Base-by-base conservation (phyloP, 495 filamentous ascomycete genomes). In the Annulohypoxylon bovei region DNA sequence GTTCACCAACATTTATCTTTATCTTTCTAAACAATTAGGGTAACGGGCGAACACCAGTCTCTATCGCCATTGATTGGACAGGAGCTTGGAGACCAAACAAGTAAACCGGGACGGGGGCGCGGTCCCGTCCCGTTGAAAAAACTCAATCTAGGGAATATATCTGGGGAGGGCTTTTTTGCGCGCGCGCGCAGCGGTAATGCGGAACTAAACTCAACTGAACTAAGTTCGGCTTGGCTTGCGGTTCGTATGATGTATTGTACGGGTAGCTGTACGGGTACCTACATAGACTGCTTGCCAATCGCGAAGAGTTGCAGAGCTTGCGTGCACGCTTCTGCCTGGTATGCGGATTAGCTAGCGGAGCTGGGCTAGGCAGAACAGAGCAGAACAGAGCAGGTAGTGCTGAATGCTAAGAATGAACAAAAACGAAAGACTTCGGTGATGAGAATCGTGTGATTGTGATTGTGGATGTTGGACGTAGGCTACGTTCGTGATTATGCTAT, bases 61-160 rank as follows among this genome's bases (percentile, higher is more conserved):
- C 68, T 71, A 71, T 62, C 62, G 68, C 68, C 68, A 66, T 71
- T 66, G 62, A 66, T 62, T 71, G 62, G 68, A 71, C 62, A 44
- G 56, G 42, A 62, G 42, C 27, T 71, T 71, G 68, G 62, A 71
- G 68, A 71, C 62, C 37, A 32, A 35, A 61, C 46, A 50, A 53
- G 33, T 39, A 49, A 44, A 30, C 35, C 3, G 40, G 54, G 16
- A 27, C 3, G 20, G 39, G 28, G 30, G 12, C 22, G 30, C 23
- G 4, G 30, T 12, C 35, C 47, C 9, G 37, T 22, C 25, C 47
- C 54, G 12, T 44, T 46, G 16, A 37, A 46, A 59, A 64, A 49
- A 46, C 50, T 61, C 20, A 52, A 46, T 52, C n/a, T 32, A 9
- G 28, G 49, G 53, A 42, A 62, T 62, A 58, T 63, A 27, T 69